These are phyloP conservation scores for Ophiostoma perfectum DNA, from an alignment of 2,329 filamentous ascomycete species.

Conservation along the genomic window DNA sequence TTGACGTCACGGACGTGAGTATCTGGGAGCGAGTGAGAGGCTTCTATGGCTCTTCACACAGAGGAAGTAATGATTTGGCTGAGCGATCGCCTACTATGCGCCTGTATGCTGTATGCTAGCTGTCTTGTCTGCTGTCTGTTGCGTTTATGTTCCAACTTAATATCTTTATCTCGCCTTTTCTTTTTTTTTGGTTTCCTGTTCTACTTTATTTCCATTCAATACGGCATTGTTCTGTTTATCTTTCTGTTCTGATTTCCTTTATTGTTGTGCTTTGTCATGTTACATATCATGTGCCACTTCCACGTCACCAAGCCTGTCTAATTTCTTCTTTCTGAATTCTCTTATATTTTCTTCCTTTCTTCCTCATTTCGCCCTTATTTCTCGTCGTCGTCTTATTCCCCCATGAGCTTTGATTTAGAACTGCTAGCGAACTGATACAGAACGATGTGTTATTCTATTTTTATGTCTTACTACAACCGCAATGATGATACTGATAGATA, in stretches of 20 bases:
- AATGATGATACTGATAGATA: not conserved
- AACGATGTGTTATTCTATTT: not conserved
- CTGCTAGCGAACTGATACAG: not conserved
- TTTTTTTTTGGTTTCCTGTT: too few species aligned
- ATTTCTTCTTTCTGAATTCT: not conserved
- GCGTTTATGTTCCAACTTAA: too few species aligned
- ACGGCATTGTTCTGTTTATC: not conserved
- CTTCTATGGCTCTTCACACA: too few species aligned
- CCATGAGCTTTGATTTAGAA: constrained; percentile 19
- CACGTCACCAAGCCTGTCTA: not conserved
- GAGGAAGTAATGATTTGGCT: too few species aligned
- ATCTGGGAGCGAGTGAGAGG: too few species aligned
- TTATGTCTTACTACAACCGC: not conserved
- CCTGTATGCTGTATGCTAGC: too few species aligned
- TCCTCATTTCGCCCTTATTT: not conserved
- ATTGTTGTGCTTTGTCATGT: not conserved
- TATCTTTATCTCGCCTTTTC: too few species aligned
- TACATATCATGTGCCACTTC: not conserved
- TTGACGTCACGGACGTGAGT: constrained; percentile 50
- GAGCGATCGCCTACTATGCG: too few species aligned
- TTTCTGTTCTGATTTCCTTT: not conserved
- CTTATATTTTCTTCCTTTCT: constrained; percentile 4
- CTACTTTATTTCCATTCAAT: not conserved
- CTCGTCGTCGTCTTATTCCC: constrained; percentile 6
- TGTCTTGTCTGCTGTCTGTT: not conserved